Percentiles rank a stretch among this genome's conserved stretches.
Conservation (phyloP, 2,329 filamentous ascomycete species). For the Orbilia javanica region DNA sequence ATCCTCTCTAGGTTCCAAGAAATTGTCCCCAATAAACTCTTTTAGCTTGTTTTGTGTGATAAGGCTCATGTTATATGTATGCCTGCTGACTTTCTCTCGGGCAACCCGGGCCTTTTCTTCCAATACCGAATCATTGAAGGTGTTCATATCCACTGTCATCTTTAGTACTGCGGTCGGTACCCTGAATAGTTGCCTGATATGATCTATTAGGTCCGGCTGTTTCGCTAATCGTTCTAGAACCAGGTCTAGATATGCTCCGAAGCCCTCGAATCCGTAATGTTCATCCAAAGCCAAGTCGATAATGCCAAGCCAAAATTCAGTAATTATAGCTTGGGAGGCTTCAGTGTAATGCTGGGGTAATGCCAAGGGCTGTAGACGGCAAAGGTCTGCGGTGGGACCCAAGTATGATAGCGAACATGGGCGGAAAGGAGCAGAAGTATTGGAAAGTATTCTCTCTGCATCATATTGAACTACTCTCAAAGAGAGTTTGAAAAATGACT, state of each 20-base stretch:
- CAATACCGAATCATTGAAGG: slow-evolving; percentile 53
- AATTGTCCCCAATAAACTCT: slow-evolving; percentile 47
- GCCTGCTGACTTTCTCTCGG: slow-evolving; percentile 49
- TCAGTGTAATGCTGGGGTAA: slow-evolving; percentile 44
- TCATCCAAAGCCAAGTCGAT: slow-evolving; percentile 58
- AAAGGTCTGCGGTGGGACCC: slow-evolving; percentile 25
- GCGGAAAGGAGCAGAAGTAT: slow-evolving; percentile 1
- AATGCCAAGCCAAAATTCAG: slow-evolving; percentile 43
- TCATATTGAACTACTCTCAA: slow-evolving; percentile 45
- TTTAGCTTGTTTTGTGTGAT: slow-evolving; percentile 57
- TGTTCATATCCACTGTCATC: slow-evolving; percentile 46
- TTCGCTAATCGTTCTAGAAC: slow-evolving; percentile 57
- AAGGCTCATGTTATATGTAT: slow-evolving; percentile 56
- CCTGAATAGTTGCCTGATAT: slow-evolving; percentile 29
- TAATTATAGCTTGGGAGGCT: slow-evolving; percentile 28
- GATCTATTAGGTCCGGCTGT: slow-evolving; percentile 59
- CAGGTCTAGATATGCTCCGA: slow-evolving; percentile 57
- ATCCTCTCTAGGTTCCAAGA: slow-evolving; percentile 52
- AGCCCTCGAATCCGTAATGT: slow-evolving; percentile 56
- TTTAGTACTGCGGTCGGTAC: slow-evolving; percentile 37
- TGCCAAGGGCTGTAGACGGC: slow-evolving; percentile 43
- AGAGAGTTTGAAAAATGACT: slow-evolving; percentile 40
- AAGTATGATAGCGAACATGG: slow-evolving; percentile 31
- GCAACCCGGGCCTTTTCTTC: slow-evolving; percentile 47
- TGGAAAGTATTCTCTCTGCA: slow-evolving; percentile 9